phyloP scores from a whole-genome alignment of 805 yeast species.

The Kodamaea hsintzibuensis region DNA sequence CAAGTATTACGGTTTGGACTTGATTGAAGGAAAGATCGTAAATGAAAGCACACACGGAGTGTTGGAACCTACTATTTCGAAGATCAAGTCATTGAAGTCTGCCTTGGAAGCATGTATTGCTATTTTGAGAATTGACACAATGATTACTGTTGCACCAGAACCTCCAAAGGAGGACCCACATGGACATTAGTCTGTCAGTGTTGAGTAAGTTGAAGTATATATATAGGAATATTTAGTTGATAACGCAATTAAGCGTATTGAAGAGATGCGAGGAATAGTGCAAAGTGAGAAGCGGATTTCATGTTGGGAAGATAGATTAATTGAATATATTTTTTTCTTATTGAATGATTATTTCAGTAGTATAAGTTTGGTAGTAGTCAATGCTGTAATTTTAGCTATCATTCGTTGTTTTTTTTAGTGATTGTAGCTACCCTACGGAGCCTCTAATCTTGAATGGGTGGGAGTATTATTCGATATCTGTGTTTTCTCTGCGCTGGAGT shows the following conservation, averaged over 20 bases:
- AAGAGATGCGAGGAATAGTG: not conserved
- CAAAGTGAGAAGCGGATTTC: not conserved
- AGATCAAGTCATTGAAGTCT: conserved; percentile 87
- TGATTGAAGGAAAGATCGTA: conserved; percentile 87
- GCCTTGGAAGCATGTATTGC: conserved; percentile 99
- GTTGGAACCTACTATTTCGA: conserved; percentile 91
- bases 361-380: not conserved
- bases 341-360: not conserved
- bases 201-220: not conserved
- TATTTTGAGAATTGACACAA: conserved; percentile 94
- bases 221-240: not conserved
- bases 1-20: conserved; percentile 89
- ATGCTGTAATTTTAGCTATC: not conserved
- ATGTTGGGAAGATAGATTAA: not conserved
- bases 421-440: too few species aligned
- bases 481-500: too few species aligned
- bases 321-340: not conserved
- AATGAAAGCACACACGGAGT: conserved; percentile 86
- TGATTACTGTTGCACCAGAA: conserved; percentile 97
- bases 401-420: too few species aligned
- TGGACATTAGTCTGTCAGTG: conserved; percentile 53
- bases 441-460: too few species aligned
- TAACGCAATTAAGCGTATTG: not conserved
- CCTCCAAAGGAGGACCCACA: conserved; percentile 90
- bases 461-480: too few species aligned